Conservation (phyloP, 1,284 basidiomycete species). For the Anthracocystis walkeri region DNA sequence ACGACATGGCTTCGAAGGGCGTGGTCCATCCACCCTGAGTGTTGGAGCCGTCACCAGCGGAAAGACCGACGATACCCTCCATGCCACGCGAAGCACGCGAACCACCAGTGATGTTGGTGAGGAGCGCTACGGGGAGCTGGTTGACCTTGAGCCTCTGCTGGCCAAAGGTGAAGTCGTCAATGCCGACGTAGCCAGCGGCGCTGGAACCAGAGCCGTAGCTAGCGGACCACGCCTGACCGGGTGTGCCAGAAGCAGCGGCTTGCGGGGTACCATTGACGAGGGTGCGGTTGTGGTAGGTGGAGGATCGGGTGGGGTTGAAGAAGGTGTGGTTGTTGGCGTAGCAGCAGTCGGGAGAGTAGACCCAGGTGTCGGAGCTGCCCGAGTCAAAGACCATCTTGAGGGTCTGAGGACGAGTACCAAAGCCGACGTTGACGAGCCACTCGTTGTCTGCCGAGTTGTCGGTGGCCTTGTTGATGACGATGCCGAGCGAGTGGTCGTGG, state of each 20-base stretch:
- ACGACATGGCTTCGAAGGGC: constrained; percentile 55
- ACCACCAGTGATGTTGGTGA: constrained; percentile 43
- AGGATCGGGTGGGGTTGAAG: constrained; percentile 46
- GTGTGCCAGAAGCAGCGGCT: constrained; percentile 26
- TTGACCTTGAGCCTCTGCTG: constrained; percentile 34
- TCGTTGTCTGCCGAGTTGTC: constrained; percentile 59
- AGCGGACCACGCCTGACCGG: constrained; percentile 47
- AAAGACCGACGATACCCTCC: constrained; percentile 58
- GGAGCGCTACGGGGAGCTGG: constrained; percentile 40
- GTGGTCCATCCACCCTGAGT: constrained; percentile 57
- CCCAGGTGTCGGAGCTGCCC: constrained; percentile 56
- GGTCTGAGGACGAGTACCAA: constrained; percentile 43
- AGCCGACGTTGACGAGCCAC: constrained; percentile 58
- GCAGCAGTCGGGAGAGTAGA: constrained; percentile 59
- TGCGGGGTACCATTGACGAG: constrained; percentile 27
- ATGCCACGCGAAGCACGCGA: constrained; percentile 52
- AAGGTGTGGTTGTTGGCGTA: constrained; percentile 54
- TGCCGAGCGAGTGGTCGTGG: constrained; percentile 46
- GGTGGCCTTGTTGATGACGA: constrained; percentile 53
- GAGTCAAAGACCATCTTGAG: constrained; percentile 59
- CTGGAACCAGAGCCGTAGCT: constrained; percentile 46
- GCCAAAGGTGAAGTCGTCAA: constrained; percentile 53
- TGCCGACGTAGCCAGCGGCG: constrained; percentile 52
- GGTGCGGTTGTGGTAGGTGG: constrained; percentile 54
- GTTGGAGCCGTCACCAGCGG: constrained; percentile 31